Base-by-base conservation (phyloP, 2,329 filamentous ascomycete species). In the Alternaria angustiovoidea region DNA sequence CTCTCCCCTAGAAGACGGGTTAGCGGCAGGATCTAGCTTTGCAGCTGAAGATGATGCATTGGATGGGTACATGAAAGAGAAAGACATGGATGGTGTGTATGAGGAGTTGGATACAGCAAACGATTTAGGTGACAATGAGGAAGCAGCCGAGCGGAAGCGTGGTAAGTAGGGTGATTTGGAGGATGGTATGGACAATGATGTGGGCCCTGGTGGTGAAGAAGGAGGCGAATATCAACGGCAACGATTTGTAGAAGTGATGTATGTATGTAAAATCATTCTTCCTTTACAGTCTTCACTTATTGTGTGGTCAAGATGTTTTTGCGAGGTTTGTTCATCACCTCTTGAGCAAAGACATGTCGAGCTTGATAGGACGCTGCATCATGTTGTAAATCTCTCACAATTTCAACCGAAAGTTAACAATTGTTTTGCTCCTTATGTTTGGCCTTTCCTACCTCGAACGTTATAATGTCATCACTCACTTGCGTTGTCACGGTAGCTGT, bases 241-340 rank as follows among this genome's bases (percentile, higher is more conserved):
- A 20, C 1, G 8, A 2, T 4, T 39, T 41, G 18, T 41, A 5
- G 18, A 22, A 1, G 11, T 11, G n/a, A 39, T 20, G n/a, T 2
- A 20, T 20, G 8, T 9, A 39, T 1, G 7, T 11, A 20, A 0
- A 20, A 39, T 20, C 5, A 20, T 39, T 20, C 4, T 20, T 9
- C 1, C 22, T 3, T 16, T n/a, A 11, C 9, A n/a, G 12, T 16
- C 1, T n/a, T n/a, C 2, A 36, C 1, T 5, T 36, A 14, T 24
- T 1, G 9, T 34, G 4, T 22, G 46, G 30, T 34, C 46, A 1
- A 14, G 5, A 8, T 48, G 4, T 5, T 1, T 47, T 32, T 1
- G 18, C 11, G 11, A 32, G 28, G 22, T 16, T 2, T 20, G 3
- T 0, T 32, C n/a, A 22, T 22, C 2, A 1, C 5, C 22, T 9